These are phyloP conservation scores for Ulvella scutata DNA, from an alignment of 139 green algal species.

Conservation along the genomic window DNA sequence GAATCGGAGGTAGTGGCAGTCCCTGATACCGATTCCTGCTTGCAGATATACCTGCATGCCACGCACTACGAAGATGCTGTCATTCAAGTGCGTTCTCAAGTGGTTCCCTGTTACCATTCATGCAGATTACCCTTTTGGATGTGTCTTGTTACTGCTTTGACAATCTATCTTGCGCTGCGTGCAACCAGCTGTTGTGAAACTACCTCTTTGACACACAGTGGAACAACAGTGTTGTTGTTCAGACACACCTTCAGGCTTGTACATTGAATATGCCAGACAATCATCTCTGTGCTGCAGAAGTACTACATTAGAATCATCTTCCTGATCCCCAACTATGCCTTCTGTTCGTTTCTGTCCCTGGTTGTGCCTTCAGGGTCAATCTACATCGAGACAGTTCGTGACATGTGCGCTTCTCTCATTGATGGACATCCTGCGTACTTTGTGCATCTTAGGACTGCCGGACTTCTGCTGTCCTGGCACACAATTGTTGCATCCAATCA, in stretches of 20 bases:
- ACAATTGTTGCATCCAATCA: no score
- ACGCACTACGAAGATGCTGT: neutral
- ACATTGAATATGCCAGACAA: neutral
- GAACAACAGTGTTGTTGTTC: neutral
- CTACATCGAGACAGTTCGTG: neutral
- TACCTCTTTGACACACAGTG: neutral
- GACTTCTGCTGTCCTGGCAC: no score
- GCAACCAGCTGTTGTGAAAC: no score
- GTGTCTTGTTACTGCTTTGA: no score
- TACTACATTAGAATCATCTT: neutral
- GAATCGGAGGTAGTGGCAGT: no score
- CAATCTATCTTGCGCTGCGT: no score
- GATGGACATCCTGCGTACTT: no score
- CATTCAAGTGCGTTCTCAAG: neutral
- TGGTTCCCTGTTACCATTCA: no score
- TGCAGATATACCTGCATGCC: neutral
- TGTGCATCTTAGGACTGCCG: no score
- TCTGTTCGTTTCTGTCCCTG: neutral
- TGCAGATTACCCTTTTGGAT: no score
- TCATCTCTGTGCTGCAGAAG: neutral
- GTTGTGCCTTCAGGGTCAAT: neutral
- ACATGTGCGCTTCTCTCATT: no score
- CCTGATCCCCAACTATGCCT: neutral
- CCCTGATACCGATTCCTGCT: no score
- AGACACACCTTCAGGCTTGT: neutral